Percentiles rank a stretch among this genome's conserved stretches.
Evolutionary conservation across 2,329 filamentous ascomycete species (phyloP).

Genomic region (Neospermospora avenae): DNA sequence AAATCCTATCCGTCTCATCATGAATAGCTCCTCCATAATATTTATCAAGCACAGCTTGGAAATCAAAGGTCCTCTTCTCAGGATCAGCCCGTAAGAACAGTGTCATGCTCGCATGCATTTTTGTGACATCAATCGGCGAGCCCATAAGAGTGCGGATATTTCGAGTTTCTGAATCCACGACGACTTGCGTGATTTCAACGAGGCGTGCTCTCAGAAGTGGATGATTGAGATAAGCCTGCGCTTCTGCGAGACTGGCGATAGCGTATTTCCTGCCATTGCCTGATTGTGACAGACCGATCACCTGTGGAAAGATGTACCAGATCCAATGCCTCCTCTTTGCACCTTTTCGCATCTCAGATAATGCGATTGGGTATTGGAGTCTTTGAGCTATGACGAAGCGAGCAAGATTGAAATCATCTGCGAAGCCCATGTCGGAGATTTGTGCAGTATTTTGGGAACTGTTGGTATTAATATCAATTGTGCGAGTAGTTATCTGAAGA

Average conservation of each 20-base stretch:
- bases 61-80: not conserved
- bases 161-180: not conserved
- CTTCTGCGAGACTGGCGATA: not conserved
- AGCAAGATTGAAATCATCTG: not conserved
- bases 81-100: not conserved
- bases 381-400: constrained; percentile 1
- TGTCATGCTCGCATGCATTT: constrained; percentile 3
- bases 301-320: constrained; percentile 2
- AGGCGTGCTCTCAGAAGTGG: not conserved
- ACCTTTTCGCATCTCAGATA: not conserved
- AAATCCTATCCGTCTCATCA: not conserved
- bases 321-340: constrained; percentile 3
- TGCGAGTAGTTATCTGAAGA: too few species aligned
- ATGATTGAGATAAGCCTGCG: constrained; percentile 1
- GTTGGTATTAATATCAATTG: too few species aligned
- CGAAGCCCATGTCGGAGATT: not conserved
- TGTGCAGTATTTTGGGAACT: too few species aligned
- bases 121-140: not conserved
- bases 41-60: not conserved
- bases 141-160: not conserved
- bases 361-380: not conserved
- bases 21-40: not conserved
- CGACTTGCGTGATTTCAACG: constrained; percentile 1
- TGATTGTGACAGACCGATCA: not conserved
- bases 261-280: not conserved